Base-by-base conservation (phyloP, 345 rosid species). In the Eucalyptus pauciflora region DNA sequence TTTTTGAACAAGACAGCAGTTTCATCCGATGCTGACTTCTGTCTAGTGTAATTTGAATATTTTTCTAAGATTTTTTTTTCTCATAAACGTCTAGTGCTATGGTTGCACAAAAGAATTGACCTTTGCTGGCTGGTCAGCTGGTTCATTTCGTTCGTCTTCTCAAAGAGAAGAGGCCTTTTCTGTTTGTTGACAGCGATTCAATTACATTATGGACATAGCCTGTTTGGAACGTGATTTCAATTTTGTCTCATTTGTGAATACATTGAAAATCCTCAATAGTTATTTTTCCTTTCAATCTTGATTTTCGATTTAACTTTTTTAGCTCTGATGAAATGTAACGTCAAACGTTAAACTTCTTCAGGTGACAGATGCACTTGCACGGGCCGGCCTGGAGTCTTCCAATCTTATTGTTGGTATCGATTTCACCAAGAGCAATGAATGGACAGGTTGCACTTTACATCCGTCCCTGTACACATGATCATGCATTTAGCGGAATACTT, bases 361-460 rank as follows among this genome's bases (percentile, higher is more conserved):
- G 95, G 95, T 93, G 33, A 92, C 93, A 50, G 93, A 64, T 37
- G 95, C 93, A 80, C 93, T 93, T 83, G 91, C 93, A 29, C 92
- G 88, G 60, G 91, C 93, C 25, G 95, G 94, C 71, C 90, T 93
- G 56, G 95, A 93, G 90, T 93, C 95, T 79, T 93, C 95, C 51
- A 93, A 93, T 89, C 94, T 93, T 88, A 93, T 93, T 64, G 95
- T 93, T n/a, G 94, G 94, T 52, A 91, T 92, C 33, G 95, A 93
- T 89, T 92, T 92, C 89, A 93, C 95, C 50, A 93, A 93, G 91
- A 93, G 95, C 91, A 92, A 93, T 67, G 95, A 93, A 87, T 93
- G 95, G 95, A 93, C 95, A 88, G 94, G 95, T 92, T 37, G 31
- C 86, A 8, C 37, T 88, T 69, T 64, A 46, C 37, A 62, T 69